Conservation (phyloP, 768 basidiomycete genomes). For the Trametes maxima region DNA sequence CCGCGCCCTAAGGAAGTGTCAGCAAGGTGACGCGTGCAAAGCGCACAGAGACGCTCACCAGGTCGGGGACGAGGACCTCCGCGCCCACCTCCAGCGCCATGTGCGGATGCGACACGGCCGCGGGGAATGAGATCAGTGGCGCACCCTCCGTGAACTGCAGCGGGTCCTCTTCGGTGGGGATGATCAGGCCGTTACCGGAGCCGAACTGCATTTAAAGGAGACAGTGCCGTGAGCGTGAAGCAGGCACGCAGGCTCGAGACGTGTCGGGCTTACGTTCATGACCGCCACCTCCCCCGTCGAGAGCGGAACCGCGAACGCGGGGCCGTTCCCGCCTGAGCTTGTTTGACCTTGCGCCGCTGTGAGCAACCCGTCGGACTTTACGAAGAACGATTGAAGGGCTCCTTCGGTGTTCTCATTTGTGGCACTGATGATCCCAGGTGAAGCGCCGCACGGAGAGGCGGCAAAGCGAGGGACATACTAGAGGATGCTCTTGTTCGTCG, state of each 20-base stretch:
- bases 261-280: constrained; percentile 47
- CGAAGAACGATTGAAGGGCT: constrained; percentile 59
- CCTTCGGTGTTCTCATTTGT: constrained; percentile 52
- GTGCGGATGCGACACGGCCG: constrained; percentile 61
- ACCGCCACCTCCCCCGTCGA: constrained; percentile 59
- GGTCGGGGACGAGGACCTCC: constrained; percentile 69
- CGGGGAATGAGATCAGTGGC: constrained; percentile 56
- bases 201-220: constrained; percentile 41
- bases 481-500: constrained; percentile 58
- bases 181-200: constrained; percentile 56
- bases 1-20: constrained; percentile 50
- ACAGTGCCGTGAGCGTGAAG: not conserved
- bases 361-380: constrained; percentile 47
- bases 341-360: constrained; percentile 47
- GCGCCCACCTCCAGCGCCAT: constrained; percentile 57
- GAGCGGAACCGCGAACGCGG: constrained; percentile 54
- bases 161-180: constrained; percentile 47
- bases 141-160: constrained; percentile 39
- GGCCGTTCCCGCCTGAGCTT: constrained; percentile 51
- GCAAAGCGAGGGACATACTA: constrained; percentile 47
- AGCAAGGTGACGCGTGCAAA: not conserved
- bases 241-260: not conserved
- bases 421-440: constrained; percentile 42
- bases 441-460: not conserved
- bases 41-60: constrained; percentile 44